Evolutionary conservation across 371 early-diverging fungal genomes (phyloP), one percentile per base, ranked within the genome.

Genomic region (Choanephora cucurbitarum): DNA sequence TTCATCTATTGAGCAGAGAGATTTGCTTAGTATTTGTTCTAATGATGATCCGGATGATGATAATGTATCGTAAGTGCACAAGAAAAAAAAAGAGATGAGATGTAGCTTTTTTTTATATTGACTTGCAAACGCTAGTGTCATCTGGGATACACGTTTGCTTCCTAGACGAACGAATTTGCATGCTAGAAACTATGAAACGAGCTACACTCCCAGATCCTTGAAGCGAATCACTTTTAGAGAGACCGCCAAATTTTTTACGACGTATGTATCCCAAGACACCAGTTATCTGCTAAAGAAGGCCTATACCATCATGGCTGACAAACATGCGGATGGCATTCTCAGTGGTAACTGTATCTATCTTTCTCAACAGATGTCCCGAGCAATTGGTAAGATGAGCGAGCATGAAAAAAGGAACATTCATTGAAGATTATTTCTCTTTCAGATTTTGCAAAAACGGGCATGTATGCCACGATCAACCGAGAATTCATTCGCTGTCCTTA

Each of bases 11-110:
- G 93, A 93, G 0, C 18, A 62, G 0, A 72, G 89, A 14, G 87
- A 87, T 23, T 58, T 91, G 13, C 87, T 91, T 6, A 87, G 85
- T 56, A 73, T 80, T 77, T 83, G 88, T 50, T 79, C 86, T 15
- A 92, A 93, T 15, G 89, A 89, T 2, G 92, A 92, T 63, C 66
- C 90, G 1, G 93, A 91, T 58, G 91, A 91, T 6, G 93, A 93
- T 69, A 77, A 83, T 10, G 83, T 75, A 47, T 77, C 67, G 67
- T 70, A 63, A 66, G 52, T 52, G 28, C 28, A 5, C 7, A 28
- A 7, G 28, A 28, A 28, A 28, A 28, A 28, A 28, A 5, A 3
- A 28, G n/a, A n/a, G n/a, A n/a, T n/a, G n/a, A n/a, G n/a, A n/a
- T n/a, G n/a, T n/a, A n/a, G n/a, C n/a, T 2, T 31, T 24, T 21